A percentile compares a stretch with the other conserved stretches of the same genome.
Conservation (phyloP, 495 filamentous ascomycete genomes). For the Trypethelium eluteriae region DNA sequence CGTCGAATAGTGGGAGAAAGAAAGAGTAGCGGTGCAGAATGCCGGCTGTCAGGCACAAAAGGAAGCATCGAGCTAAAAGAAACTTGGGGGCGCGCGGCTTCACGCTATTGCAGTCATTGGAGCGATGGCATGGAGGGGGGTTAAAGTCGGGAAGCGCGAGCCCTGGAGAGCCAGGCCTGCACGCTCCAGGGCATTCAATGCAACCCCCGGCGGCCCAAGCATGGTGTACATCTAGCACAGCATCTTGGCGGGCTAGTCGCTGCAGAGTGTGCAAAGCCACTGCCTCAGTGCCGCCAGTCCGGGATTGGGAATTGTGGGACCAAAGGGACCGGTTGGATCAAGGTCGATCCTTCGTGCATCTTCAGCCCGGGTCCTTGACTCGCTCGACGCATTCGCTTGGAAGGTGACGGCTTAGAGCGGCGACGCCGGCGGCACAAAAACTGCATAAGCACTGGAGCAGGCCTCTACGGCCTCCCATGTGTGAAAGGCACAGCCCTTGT, state of each 20-base stretch:
- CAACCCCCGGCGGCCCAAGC: conserved; percentile 5
- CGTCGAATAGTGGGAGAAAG: conserved; percentile 8
- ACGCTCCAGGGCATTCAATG: conserved; percentile 10
- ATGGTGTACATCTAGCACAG: background rate
- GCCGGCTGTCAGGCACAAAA: conserved; percentile 11
- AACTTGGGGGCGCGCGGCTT: conserved; percentile 2
- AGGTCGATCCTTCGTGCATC: background rate
- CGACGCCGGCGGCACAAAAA: conserved; percentile 12
- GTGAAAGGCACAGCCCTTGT: conserved; percentile 7
- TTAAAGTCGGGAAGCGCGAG: conserved; percentile 7
- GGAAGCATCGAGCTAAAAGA: conserved; percentile 10
- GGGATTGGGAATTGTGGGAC: conserved; percentile 1
- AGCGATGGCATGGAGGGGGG: conserved; percentile 1
- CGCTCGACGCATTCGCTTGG: conserved; percentile 8
- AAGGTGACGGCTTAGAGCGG: background rate
- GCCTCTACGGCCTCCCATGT: background rate
- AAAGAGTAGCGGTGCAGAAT: conserved; percentile 9
- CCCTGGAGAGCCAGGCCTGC: background rate
- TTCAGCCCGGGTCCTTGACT: conserved; percentile 6
- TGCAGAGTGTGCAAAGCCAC: conserved; percentile 6
- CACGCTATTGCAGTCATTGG: conserved; percentile 1
- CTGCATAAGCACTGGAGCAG: background rate
- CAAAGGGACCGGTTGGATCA: background rate
- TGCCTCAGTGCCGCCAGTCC: conserved; percentile 10
- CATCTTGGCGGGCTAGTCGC: conserved; percentile 1